Evolutionary conservation across 225 moss, liverwort and hornwort species (phyloP), one percentile per base, ranked within the genome.

Genomic region (Bryum argenteum): DNA sequence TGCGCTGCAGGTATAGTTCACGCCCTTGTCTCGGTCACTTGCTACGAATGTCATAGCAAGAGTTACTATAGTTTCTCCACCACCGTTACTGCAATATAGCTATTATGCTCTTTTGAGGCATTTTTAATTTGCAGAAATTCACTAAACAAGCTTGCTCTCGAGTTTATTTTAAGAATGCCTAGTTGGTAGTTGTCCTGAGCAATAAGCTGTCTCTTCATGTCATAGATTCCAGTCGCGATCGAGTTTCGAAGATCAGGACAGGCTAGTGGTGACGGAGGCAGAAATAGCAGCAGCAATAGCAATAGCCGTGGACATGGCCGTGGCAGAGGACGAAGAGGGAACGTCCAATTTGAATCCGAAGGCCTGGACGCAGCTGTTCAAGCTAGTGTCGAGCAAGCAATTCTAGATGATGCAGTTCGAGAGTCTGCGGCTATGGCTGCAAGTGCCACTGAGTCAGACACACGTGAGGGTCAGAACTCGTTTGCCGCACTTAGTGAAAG

Each of bases 161-260:
- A 17, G 15, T 18, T 28, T n/a, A 12, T 8, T 43, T 41, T 0
- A 0, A 17, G 21, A n/a, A 26, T 16, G 21, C 5, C 59, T 47
- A 15, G 22, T 39, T 9, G 7, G 18, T 18, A 73, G 22, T 70
- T 5, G 17, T 59, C 41, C 24, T 73, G 51, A 70, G 18, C 33
- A 28, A 55, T 39, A 16, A 56, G 26, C 48, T 60, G 50, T 54
- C n/a, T 66, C 53, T 4, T 52, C 43, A 38, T 70, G 61, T 65
- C 50, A 75, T 75, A 89, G 87, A 75, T 89, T 76, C 89, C 89
- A 63, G 87, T 89, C 11, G 92, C 80, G 78, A 87, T 98, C 70
- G 89, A 98, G 66, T 92, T 82, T 77, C 89, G 98, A 54, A 88
- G 98, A 55, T 71, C 82, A 56, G 92, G 90, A 18, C 90, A 91